Evolutionary conservation across 2,329 filamentous ascomycete species (phyloP), one percentile per base, ranked within the genome.

Genomic region (Ophiosphaerella korrae): DNA sequence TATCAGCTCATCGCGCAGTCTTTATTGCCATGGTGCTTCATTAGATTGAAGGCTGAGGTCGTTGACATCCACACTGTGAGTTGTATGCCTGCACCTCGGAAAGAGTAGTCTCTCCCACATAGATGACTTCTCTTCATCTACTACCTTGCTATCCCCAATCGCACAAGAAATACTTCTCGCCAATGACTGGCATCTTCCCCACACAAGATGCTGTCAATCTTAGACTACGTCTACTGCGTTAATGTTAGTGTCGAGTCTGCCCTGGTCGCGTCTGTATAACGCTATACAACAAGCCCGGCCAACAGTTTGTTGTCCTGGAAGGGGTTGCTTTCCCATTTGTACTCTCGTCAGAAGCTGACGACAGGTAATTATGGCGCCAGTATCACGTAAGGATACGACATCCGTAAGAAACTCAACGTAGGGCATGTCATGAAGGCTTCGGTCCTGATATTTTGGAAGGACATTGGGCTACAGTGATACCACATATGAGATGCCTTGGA

Each of bases 81-180:
- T 24, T 70, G 67, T 1, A 58, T 60, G 0, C 73, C 71, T 6
- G 72, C 73, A 12, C 59, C 62, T 2, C 18, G 71, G 48, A 3
- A 74, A 45, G 1, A 64, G 48, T 41, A 65, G 54, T 11, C 59
- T 66, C 34, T 75, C 73, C 12, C 65, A 63, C 31, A 54, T 53
- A 16, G 75, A 47, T 2, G 71, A 49, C 5, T 31, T 29, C 1
- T 53, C 43, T 23, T 45, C 21, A 34, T 57, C 57, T 21, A 67
- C 62, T 31, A 49, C 21, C 12, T 42, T 32, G 1, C 57, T 58
- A 38, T 57, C 48, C 7, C 41, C 37, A 34, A 55, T 43, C 12
- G 49, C 51, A 24, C 52, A 51, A 21, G 26, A 29, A 29, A 29
- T 29, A 7, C 26, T 7, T 2, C 7, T 5, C 9, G 5, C 26